Base-by-base conservation (phyloP, 2,329 filamentous ascomycete species). In the Beauveria sp. region DNA sequence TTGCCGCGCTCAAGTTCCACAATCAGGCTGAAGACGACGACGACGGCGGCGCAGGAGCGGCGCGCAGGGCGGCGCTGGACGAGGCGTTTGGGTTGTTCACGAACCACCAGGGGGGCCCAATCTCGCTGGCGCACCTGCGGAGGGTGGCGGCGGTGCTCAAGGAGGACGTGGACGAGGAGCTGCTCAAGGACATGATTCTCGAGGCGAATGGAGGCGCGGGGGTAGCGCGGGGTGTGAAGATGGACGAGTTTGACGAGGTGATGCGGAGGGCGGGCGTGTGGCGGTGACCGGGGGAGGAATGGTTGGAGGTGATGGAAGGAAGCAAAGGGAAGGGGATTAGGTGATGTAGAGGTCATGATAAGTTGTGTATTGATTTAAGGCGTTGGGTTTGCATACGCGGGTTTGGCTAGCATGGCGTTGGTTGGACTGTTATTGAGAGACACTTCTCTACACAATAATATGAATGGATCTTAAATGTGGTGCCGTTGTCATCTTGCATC, bases 111-210 rank as follows among this genome's bases (percentile, higher is more conserved):
- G 70, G 69, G 5, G 71, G 70, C 0, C 84, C 84, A n/a, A 96
- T 99, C 66, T 95, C 89, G 2, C 70, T 98, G 30, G 82, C 82
- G 18, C 89, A 96, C 75, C 76, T 99, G 71, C 84, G 85, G 70
- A 81, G 88, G 69, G 87, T 97, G 59, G 92, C 93, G 47, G 86
- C 84, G 67, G 84, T 91, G 68, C 76, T 99, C 68, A 90, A 91
- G 74, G 91, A 96, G 75, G 91, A 87, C 64, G 87, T 96, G 26
- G 84, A 85, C 63, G 95, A 98, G 69, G 87, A 91, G 54, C 75
- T 96, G 70, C 77, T 99, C 70, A 86, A 85, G 76, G 92, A 97
- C 77, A 99, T 99, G 95, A 88, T 99, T 62, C 78, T 92, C 54
- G 93, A 98, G 79, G 95, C 93, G 54, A 97, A 96, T 73, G 90